A percentile compares a stretch with the other conserved stretches of the same genome.
Conservation (phyloP, 2,329 filamentous ascomycete genomes). For the Sporothrix pallida region DNA sequence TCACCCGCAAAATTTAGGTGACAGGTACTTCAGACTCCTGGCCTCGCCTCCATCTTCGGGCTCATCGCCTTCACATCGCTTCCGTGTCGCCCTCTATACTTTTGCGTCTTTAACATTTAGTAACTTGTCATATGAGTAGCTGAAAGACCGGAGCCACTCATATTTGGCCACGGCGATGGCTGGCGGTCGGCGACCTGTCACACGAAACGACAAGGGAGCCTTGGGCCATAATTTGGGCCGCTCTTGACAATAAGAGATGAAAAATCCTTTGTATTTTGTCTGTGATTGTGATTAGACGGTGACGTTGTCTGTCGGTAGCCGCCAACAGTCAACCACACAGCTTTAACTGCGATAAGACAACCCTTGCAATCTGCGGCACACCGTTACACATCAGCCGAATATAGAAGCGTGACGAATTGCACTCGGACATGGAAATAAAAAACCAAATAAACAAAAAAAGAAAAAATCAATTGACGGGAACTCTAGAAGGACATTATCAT, state of each 20-base stretch:
- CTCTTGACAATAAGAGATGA: neutral
- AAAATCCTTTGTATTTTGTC: neutral
- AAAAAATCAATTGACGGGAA: neutral
- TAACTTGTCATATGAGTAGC: neutral
- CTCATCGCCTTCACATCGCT: conserved; percentile 11
- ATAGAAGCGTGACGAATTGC: neutral
- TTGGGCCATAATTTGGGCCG: neutral
- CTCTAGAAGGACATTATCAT: conserved; percentile 7
- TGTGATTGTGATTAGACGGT: neutral
- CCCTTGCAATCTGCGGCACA: neutral
- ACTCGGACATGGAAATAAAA: neutral
- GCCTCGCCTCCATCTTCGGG: neutral
- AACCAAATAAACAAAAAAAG: neutral
- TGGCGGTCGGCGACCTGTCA: conserved; percentile 22
- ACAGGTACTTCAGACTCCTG: neutral
- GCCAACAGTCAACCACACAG: conserved; percentile 17
- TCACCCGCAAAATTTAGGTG: neutral
- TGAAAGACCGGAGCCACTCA: neutral
- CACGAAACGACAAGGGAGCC: conserved; percentile 18
- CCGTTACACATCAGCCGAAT: conserved; percentile 14
- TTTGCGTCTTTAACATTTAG: conserved; percentile 1
- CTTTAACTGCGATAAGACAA: neutral
- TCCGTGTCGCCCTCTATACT: neutral
- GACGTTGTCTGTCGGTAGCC: conserved; percentile 6
- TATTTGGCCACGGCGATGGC: neutral